phyloP scores from a whole-genome alignment of 176 grass and related monocot genomes.

The Tuctoria greenei region DNA sequence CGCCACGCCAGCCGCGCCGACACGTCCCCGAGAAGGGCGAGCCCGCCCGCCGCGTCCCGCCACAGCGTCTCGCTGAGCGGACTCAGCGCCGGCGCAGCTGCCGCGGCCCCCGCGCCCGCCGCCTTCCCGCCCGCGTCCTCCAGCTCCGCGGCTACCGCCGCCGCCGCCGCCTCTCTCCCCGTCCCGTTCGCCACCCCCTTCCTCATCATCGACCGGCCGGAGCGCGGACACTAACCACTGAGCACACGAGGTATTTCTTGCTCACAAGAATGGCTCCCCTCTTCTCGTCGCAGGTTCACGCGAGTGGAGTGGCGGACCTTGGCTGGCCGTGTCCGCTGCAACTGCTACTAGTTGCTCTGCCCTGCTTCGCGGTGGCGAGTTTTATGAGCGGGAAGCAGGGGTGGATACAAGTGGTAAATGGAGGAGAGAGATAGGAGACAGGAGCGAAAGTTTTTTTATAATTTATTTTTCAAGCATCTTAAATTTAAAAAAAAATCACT shows the following conservation, averaged over 20 bases:
- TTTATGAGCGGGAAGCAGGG: constrained; percentile 42
- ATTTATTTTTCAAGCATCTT: not conserved
- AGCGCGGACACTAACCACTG: not conserved
- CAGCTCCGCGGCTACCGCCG: constrained; percentile 53
- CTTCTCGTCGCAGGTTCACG: constrained; percentile 11
- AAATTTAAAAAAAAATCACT: no score
- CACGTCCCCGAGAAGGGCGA: constrained; percentile 63
- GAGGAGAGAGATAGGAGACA: constrained; percentile 14
- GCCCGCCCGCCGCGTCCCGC: constrained; percentile 50
- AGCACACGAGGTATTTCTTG: not conserved
- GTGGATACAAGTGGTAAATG: constrained; percentile 39
- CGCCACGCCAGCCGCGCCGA: constrained; percentile 89
- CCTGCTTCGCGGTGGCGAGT: constrained; percentile 24
- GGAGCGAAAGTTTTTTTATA: not conserved
- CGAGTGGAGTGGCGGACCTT: constrained; percentile 30
- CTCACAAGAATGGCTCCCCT: not conserved
- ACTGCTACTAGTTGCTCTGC: not conserved
- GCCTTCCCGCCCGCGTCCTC: constrained; percentile 34
- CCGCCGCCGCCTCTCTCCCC: constrained; percentile 3
- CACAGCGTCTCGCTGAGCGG: constrained; percentile 98
- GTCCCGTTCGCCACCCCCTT: not conserved
- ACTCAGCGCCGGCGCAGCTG: constrained; percentile 51
- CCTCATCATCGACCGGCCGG: no score
- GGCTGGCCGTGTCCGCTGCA: not conserved
- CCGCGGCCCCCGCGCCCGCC: constrained; percentile 36